phyloP scores from a whole-genome alignment of 495 filamentous ascomycete species.

The Geopyxis carbonaria region DNA sequence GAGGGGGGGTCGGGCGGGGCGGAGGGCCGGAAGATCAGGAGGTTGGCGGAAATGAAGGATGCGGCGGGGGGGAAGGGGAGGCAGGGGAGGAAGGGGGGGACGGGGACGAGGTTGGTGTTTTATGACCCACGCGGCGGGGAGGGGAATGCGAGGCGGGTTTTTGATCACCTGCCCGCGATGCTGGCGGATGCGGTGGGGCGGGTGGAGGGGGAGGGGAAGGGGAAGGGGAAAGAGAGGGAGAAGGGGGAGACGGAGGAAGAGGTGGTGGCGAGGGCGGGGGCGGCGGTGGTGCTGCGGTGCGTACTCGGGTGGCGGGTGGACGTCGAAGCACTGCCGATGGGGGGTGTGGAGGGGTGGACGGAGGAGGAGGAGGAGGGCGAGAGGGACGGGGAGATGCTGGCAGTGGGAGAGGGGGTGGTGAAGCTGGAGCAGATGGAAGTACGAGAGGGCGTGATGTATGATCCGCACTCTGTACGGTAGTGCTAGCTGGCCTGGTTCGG shows the following conservation, averaged over 20 bases:
- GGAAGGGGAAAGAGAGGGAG: conserved; percentile 62
- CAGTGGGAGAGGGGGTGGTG: background rate
- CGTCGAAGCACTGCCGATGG: conserved; percentile 55
- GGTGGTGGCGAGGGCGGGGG: conserved; percentile 78
- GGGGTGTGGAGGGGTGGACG: conserved; percentile 35
- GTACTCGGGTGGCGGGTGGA: conserved; percentile 62
- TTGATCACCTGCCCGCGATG: too few relatives aligned
- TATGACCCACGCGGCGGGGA: conserved; percentile 87
- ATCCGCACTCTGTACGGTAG: too few relatives aligned
- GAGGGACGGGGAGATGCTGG: conserved; percentile 16
- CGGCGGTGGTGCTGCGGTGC: conserved; percentile 57
- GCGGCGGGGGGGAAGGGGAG: conserved; percentile 64
- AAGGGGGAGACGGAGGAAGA: conserved; percentile 73
- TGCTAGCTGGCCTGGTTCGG: too few relatives aligned
- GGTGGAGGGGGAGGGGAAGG: conserved; percentile 69
- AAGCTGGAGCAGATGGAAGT: background rate
- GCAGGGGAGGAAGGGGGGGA: conserved; percentile 55
- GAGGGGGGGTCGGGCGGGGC: conserved; percentile 81
- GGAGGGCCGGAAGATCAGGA: conserved; percentile 60
- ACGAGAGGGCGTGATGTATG: too few relatives aligned
- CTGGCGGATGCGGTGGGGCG: too few relatives aligned
- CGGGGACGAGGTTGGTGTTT: conserved; percentile 79
- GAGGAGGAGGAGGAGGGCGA: conserved; percentile 31
- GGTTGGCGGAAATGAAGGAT: conserved; percentile 60
- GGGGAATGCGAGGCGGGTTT: conserved; percentile 45